phyloP scores from a whole-genome alignment of 1,284 basidiomycete genomes.

The Trametes pubescens region DNA sequence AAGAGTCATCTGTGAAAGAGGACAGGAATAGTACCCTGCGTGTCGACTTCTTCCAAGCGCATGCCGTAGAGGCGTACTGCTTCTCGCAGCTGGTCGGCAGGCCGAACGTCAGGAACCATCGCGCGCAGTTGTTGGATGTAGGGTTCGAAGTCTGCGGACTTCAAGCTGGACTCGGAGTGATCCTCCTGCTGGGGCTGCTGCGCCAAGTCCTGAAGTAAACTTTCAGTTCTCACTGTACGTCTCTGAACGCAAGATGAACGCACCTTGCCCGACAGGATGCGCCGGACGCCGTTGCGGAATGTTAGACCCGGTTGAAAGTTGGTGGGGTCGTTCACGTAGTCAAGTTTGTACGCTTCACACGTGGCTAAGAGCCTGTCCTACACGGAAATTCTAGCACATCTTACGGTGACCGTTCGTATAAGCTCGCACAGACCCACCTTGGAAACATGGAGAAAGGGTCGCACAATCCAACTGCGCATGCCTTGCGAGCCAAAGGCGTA shows the following conservation, averaged over 20 bases:
- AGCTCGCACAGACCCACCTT: slow-evolving; percentile 58
- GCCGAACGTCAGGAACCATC: slow-evolving; percentile 14
- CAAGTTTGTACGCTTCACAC: slow-evolving; percentile 64
- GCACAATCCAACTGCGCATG: slow-evolving; percentile 70
- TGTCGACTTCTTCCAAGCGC: slow-evolving; percentile 33
- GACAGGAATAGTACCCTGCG: slow-evolving; percentile 30
- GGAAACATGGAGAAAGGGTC: slow-evolving; percentile 69
- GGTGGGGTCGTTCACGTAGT: slow-evolving; percentile 70
- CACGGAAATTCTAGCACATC: neutral
- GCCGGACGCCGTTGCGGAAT: slow-evolving; percentile 72
- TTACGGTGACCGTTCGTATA: neutral
- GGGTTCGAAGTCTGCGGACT: slow-evolving; percentile 15
- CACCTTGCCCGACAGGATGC: slow-evolving; percentile 32
- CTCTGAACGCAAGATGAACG: neutral
- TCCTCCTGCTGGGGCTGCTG: neutral
- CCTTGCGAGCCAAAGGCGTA: slow-evolving; percentile 59
- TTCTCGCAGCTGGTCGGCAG: slow-evolving; percentile 27
- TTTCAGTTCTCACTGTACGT: neutral
- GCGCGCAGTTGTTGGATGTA: slow-evolving; percentile 21
- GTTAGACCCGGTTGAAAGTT: slow-evolving; percentile 78
- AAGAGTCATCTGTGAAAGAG: neutral
- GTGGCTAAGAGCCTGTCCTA: slow-evolving; percentile 81
- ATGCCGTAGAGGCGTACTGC: slow-evolving; percentile 25
- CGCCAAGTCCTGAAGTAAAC: neutral
- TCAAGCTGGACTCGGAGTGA: neutral